phyloP scores from a whole-genome alignment of 2,329 filamentous ascomycete genomes.

The Cytospora schulzeri region DNA sequence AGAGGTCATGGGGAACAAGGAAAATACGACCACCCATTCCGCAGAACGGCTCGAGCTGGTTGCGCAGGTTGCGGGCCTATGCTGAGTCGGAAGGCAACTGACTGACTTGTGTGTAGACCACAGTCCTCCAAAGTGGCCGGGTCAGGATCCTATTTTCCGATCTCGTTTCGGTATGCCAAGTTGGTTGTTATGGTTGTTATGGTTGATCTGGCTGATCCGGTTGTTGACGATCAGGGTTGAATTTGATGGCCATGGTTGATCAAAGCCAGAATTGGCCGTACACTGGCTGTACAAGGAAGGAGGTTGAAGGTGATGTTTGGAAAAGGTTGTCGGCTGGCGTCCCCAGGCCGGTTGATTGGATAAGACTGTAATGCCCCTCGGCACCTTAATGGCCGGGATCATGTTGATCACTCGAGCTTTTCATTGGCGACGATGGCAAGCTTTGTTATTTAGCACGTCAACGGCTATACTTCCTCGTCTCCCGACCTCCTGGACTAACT shows the following conservation, averaged over 20 bases:
- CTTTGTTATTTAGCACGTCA: neutral
- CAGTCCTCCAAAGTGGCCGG: too few relatives aligned
- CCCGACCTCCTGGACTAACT: neutral
- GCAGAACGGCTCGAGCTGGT: too few relatives aligned
- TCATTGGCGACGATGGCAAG: neutral
- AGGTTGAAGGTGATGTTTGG: slow-evolving; percentile 20
- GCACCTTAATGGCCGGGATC: slow-evolving; percentile 7
- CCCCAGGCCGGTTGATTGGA: slow-evolving; percentile 6
- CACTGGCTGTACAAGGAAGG: slow-evolving; percentile 5
- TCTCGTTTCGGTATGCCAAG: too few relatives aligned
- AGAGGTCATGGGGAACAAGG: neutral
- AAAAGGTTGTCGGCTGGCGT: slow-evolving; percentile 23
- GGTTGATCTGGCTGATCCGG: neutral
- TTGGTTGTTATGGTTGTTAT: too few relatives aligned
- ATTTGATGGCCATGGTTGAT: neutral
- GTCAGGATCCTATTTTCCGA: neutral
- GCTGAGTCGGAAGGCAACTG: neutral
- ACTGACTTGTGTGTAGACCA: too few relatives aligned
- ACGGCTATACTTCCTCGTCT: too few relatives aligned
- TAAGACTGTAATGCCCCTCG: neutral
- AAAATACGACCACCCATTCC: neutral
- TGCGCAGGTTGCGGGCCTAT: neutral
- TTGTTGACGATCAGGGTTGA: neutral
- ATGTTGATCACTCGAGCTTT: neutral
- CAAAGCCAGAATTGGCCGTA: neutral